phyloP scores from a whole-genome alignment of 768 basidiomycete genomes.

The Amanita rubescens region DNA sequence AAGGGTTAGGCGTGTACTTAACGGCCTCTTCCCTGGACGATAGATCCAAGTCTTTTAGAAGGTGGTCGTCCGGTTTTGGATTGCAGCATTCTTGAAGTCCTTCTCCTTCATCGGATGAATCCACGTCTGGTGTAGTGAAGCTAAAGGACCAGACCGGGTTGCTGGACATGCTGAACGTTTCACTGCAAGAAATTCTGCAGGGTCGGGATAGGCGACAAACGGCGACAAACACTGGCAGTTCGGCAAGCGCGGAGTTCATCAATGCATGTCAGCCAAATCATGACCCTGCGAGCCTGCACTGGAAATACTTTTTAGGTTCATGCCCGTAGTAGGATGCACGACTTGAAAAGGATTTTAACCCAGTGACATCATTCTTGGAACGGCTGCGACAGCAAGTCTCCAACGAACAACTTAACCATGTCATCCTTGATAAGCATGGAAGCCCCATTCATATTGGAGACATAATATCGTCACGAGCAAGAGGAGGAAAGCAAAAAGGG shows the following conservation, averaged over 20 bases:
- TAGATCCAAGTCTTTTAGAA: constrained; percentile 50
- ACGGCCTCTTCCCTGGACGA: constrained; percentile 54
- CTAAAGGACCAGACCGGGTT: constrained; percentile 5
- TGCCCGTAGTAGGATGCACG: no score
- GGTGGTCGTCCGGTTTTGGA: constrained; percentile 17
- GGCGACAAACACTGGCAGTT: background rate
- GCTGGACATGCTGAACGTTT: background rate
- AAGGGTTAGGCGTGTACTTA: constrained; percentile 67
- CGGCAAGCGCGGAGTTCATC: no score
- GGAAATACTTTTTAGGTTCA: no score
- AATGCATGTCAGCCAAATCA: no score
- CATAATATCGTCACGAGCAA: background rate
- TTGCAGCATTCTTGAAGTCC: background rate
- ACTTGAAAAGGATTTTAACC: no score
- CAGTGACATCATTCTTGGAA: no score
- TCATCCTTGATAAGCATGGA: constrained; percentile 2
- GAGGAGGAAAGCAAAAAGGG: no score
- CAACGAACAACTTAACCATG: no score
- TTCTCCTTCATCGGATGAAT: background rate
- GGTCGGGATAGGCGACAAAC: background rate
- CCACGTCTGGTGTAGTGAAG: background rate
- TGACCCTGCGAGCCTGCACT: no score
- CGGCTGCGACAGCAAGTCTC: no score
- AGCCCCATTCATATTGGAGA: constrained; percentile 1
- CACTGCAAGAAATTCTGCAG: background rate